Base-by-base conservation (phyloP, 176 grass and related monocot genomes). In the Elaeis guineensis region DNA sequence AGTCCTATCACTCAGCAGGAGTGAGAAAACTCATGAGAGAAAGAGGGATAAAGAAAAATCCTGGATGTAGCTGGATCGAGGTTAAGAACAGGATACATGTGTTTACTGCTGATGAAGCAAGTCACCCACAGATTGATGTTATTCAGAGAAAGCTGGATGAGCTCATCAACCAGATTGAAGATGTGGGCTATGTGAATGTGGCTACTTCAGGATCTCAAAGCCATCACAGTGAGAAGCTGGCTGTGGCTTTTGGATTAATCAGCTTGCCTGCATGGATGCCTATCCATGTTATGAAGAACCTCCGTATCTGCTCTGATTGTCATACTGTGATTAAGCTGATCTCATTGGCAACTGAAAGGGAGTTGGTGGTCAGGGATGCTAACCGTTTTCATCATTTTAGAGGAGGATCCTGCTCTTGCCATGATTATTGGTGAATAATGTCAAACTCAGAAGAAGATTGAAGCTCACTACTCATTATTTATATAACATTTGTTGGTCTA, bases 11-110 rank as follows among this genome's bases (percentile, higher is more conserved):
- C 67, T 88, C 93, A 4, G 93, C 93, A 1, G 58, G 78, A 61
- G 67, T 92, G 44, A 91, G 84, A 69, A 98, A 92, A 32, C 68
- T 92, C 52, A 98, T 98, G 87, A 82, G 75, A 69, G 87, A 92
- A 22, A 89, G 78, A 62, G 84, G 84, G 49, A 85, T 97, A 59
- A 92, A 85, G 58, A 98, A 98, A 71, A 91, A 92, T 25, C 81
- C 87, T 0, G 87, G 87, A 0, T 89, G 85, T 65, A 97, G 93
- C 76, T 91, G 93, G 93, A 89, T 91, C 28, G 93, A 97, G 60
- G 75, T 83, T 66, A 60, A 83, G 1, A 97, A 89, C 68, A 89
- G 74, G 71, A 66, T 85, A 21, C 87, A 89, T n/a, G 72, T 92
- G 66, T 97, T 97, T 63, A 85, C 78, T 72, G 87, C 93, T 14